Base-by-base conservation (phyloP, 1,284 basidiomycete species). In the Lignosus rhinocerotis region DNA sequence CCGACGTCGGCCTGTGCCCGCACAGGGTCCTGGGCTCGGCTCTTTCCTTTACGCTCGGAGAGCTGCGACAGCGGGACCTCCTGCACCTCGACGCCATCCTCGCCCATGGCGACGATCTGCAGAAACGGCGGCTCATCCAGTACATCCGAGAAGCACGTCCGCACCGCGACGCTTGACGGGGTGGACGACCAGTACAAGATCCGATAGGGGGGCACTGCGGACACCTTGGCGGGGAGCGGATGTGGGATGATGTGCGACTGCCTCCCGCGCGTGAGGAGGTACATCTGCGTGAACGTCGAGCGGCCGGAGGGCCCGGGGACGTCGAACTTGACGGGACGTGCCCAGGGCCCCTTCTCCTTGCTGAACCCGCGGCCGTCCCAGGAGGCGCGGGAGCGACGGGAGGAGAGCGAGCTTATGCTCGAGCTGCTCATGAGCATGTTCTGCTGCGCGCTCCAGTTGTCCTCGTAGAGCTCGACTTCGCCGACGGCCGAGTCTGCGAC, bases 401-500 rank as follows among this genome's bases (percentile, higher is more conserved):
- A 46, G 9, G 62, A 55, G 32, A 62, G 59, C 44, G 72, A 59
- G 61, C 63, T 63, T 56, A 67, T 63, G 57, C 64, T 66, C 16
- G 68, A 66, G 21, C 67, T 59, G 19, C 48, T 46, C 10, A 54
- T 36, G n/a, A 69, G 61, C 30, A 61, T 9, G 44, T 51, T 45
- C 46, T 64, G 63, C 25, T 65, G 58, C 9, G 56, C 58, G 64
- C 67, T 47, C 69, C 64, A 64, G 62, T 66, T 74, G 32, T 82
- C 78, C 49, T 88, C 88, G 62, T 78, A 81, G 43, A 92, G 73
- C 50, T 88, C 85, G 38, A 92, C 76, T 70, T 93, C 91, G 32
- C 86, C 83, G 6, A 92, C 90, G 14, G 88, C 85, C 41, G 91
- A 83, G 71, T 93, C 90, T 3, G 84, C 83, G 36, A 93, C 71